Base-by-base conservation (phyloP, 306 rosid genomes). In the Lathyrus sativus region DNA sequence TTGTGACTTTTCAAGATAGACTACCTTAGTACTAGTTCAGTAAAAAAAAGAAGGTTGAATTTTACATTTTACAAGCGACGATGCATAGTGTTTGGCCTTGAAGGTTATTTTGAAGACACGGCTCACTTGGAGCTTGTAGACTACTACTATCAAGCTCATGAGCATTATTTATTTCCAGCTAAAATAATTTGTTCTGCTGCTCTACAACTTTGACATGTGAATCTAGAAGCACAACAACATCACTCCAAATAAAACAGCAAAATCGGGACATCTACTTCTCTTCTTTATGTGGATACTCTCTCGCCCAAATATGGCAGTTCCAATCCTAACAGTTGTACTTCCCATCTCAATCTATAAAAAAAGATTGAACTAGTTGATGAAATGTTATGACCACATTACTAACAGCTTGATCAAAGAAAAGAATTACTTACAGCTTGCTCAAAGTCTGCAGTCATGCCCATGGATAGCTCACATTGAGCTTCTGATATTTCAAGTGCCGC, bases 371-470 rank as follows among this genome's bases (percentile, higher is more conserved):
- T 9, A 43, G 67, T 53, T 17, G 62, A 69, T 29, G 35, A 51
- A 58, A 48, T 49, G 39, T 56, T 22, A 48, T 38, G 66, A 74
- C 18, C 26, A 45, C 62, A 33, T 55, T 41, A 48, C n/a, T 24
- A 44, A 33, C 5, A n/a, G n/a, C n/a, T n/a, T 19, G 61, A 71
- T 67, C 18, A 44, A 43, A 35, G 61, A 19, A 70, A 38, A 11
- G 11, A 37, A 31, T 35, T 81, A 54, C 90, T 93, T 81, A 93
- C 99, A 66, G 97, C 99, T 83, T 58, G 95, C 64, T 93, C 97
- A 73, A 90, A 90, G 76, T 93, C 97, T n/a, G 81, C 83, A 67
- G 95, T 87, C 97, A 93, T 90, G 79, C 99, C 97, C 97, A 93
- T 93, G 19, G 97, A 93, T 65, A 93, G 84, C 57, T 90, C 96